phyloP scores from a whole-genome alignment of 352 stramenopile genomes.

The Phytophthora cactorum region DNA sequence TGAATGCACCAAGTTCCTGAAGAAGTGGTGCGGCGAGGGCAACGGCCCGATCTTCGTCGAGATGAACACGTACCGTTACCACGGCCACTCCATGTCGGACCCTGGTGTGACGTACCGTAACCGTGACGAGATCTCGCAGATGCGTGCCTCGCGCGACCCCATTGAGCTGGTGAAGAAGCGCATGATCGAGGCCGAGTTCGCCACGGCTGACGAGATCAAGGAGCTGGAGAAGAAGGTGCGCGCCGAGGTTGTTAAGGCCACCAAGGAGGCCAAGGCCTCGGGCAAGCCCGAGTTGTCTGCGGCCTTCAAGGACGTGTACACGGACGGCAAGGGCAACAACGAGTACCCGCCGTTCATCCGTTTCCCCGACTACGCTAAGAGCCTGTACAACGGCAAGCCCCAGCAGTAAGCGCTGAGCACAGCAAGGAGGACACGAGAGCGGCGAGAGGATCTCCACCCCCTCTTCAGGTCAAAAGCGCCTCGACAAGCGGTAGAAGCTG shows the following conservation, averaged over 20 bases:
- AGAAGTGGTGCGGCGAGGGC: conserved; percentile 95
- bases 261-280: conserved; percentile 92
- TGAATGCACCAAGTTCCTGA: conserved; percentile 97
- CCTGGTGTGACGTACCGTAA: conserved; percentile 99
- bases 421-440: conserved; percentile 17
- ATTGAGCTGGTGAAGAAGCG: conserved; percentile 99
- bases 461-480: conserved; percentile 34
- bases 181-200: conserved; percentile 94
- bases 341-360: conserved; percentile 96
- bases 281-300: conserved; percentile 52
- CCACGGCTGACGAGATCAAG: conserved; percentile 98
- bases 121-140: conserved; percentile 99
- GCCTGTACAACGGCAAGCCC: conserved; percentile 87
- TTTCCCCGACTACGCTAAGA: conserved; percentile 97
- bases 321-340: conserved; percentile 88
- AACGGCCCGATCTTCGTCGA: conserved; percentile 99
- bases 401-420: conserved; percentile 36
- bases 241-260: conserved; percentile 96
- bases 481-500: conserved; percentile 45
- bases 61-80: conserved; percentile 99
- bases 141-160: conserved; percentile 97
- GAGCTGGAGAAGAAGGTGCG: conserved; percentile 98
- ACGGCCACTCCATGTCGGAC: conserved; percentile 99
- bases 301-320: conserved; percentile 91
- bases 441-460: conserved; percentile 21